A percentile compares a stretch with the other conserved stretches of the same genome.
Evolutionary conservation across 2,329 filamentous ascomycete genomes (phyloP).

Genomic region (Sclerotinia spermophila): DNA sequence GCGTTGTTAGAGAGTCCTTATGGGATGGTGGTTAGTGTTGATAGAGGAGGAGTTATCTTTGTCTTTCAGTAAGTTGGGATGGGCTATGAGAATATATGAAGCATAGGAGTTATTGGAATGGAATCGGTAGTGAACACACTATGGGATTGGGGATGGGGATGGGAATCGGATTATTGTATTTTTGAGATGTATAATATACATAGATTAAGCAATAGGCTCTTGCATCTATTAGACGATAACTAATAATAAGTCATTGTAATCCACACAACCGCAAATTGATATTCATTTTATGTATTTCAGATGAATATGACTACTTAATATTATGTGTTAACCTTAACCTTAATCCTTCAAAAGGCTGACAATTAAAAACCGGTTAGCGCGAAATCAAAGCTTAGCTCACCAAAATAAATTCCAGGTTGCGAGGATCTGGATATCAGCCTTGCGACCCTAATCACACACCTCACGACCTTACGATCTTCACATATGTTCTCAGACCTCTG

Average conservation of each 20-base stretch:
- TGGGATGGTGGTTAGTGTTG: constrained; percentile 87
- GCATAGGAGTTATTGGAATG: constrained; percentile 23
- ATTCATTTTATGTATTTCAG: background rate
- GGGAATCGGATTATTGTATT: background rate
- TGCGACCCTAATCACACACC: background rate
- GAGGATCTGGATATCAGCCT: constrained; percentile 10
- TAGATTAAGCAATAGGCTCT: background rate
- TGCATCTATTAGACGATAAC: background rate
- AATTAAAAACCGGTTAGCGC: background rate
- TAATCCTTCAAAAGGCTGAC: background rate
- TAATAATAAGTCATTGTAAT: background rate
- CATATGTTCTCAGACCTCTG: background rate
- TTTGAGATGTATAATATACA: constrained; percentile 3
- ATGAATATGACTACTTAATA: background rate
- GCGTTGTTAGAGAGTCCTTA: constrained; percentile 86
- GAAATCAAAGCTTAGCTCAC: constrained; percentile 4
- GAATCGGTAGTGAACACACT: constrained; percentile 13
- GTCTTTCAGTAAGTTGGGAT: constrained; percentile 53
- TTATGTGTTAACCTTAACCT: too few relatives aligned
- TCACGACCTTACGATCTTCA: background rate
- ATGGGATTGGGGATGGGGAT: background rate
- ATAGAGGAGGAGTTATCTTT: constrained; percentile 85
- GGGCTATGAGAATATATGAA: background rate
- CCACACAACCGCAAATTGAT: background rate
- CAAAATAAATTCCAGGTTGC: constrained; percentile 13